These are phyloP conservation scores for Vitis hybrid DNA, from an alignment of 177 flowering plant genomes.

Conservation along the genomic window DNA sequence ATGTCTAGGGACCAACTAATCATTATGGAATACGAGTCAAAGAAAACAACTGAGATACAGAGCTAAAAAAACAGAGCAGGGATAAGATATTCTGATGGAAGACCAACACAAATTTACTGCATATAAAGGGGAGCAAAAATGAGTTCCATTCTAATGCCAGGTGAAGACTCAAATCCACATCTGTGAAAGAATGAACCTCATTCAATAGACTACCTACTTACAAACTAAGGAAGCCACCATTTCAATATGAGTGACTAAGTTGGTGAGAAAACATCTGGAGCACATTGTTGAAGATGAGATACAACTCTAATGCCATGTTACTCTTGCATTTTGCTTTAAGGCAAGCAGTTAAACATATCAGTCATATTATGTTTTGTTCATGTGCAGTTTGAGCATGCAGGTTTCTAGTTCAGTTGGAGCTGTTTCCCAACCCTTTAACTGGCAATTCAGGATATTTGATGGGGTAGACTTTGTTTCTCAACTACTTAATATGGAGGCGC, in stretches of 20 bases:
- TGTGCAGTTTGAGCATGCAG: background rate
- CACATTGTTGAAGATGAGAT: too few relatives aligned
- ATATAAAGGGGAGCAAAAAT: background rate
- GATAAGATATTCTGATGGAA: background rate
- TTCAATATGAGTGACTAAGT: background rate
- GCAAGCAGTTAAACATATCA: background rate
- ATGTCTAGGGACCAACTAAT: background rate
- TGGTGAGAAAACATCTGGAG: too few relatives aligned
- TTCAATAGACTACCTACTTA: too few relatives aligned
- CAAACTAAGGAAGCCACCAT: background rate
- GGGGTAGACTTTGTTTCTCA: too few relatives aligned
- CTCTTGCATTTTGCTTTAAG: background rate
- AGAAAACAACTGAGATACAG: background rate
- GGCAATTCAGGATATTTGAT: too few relatives aligned
- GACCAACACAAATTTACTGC: background rate
- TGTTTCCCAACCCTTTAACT: too few relatives aligned
- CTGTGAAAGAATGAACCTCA: background rate
- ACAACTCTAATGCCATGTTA: too few relatives aligned
- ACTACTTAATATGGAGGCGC: too few relatives aligned
- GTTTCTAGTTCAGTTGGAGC: background rate
- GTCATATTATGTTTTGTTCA: background rate
- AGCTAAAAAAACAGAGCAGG: background rate
- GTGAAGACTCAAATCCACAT: background rate
- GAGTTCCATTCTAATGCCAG: background rate
- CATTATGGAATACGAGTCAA: background rate